Evolutionary conservation across 2,329 filamentous ascomycete genomes (phyloP).

Genomic region (Ophiostoma australiae): DNA sequence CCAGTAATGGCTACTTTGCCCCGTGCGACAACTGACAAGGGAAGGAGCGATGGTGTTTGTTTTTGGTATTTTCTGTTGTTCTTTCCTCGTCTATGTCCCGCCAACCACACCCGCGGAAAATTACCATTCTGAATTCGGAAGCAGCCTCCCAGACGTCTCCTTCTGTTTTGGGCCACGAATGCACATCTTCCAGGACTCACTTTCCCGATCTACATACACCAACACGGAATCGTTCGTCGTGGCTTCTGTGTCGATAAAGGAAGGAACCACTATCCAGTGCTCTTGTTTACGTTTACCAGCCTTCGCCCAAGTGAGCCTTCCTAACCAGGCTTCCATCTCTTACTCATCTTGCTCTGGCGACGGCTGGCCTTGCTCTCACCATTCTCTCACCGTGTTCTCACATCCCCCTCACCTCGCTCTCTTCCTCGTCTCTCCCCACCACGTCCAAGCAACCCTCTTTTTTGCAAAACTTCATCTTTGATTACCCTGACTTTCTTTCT

Average conservation of each 20-base stretch:
- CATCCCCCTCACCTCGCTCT: neutral
- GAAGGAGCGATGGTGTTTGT: conserved; percentile 11
- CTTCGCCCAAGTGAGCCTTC: neutral
- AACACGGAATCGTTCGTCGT: neutral
- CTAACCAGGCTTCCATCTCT: neutral
- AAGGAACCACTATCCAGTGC: neutral
- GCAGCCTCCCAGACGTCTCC: neutral
- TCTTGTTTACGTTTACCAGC: conserved; percentile 8
- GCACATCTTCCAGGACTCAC: neutral
- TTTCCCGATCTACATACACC: neutral
- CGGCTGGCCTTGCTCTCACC: neutral
- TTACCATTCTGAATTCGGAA: neutral
- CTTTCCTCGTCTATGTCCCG: neutral
- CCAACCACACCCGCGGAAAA: neutral
- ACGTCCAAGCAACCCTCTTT: neutral
- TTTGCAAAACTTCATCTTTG: conserved; percentile 21
- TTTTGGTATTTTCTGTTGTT: neutral
- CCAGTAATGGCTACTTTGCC: neutral
- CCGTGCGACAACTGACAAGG: neutral
- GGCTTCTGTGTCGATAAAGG: neutral
- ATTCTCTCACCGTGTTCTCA: neutral
- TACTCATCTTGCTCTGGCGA: neutral
- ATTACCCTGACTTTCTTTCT: conserved; percentile 22
- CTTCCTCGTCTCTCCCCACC: neutral
- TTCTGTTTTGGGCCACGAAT: neutral